Percentiles rank a stretch among this genome's conserved stretches.
Evolutionary conservation across 164 flowering plant species (phyloP).

Genomic region (Annona squamosa): DNA sequence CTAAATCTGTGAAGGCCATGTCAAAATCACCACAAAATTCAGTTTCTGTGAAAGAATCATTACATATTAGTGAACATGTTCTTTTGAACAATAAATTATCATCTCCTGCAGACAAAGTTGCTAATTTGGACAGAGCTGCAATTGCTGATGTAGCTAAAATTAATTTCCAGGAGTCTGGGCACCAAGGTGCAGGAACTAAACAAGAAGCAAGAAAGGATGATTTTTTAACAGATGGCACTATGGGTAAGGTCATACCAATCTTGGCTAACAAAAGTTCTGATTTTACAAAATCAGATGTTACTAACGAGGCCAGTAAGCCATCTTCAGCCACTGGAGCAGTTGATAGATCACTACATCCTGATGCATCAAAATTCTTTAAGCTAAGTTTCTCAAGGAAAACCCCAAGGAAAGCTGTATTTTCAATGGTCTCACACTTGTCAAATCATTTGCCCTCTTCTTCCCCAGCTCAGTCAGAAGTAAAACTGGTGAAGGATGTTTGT

Average conservation of each 20-base stretch:
- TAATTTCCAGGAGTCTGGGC: slow-evolving; percentile 8
- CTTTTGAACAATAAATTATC: slow-evolving; percentile 2
- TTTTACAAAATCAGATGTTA: not conserved
- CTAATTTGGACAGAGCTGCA: slow-evolving; percentile 11
- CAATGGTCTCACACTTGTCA: slow-evolving; percentile 20
- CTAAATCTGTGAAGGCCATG: slow-evolving; percentile 15
- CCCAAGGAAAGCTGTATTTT: slow-evolving; percentile 22
- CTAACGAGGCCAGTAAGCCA: slow-evolving; percentile 11
- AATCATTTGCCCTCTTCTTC: slow-evolving; percentile 18
- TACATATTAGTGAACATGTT: slow-evolving; percentile 9
- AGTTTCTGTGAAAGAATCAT: slow-evolving; percentile 11
- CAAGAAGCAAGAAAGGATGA: not conserved
- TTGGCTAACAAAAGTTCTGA: slow-evolving; percentile 12
- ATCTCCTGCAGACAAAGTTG: slow-evolving; percentile 20
- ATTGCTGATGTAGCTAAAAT: not conserved
- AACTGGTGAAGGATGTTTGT: slow-evolving; percentile 5
- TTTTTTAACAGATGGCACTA: not conserved
- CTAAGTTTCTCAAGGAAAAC: slow-evolving; percentile 23
- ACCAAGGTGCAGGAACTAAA: slow-evolving; percentile 8
- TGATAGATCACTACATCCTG: slow-evolving; percentile 24
- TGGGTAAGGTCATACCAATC: slow-evolving; percentile 11
- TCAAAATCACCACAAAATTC: slow-evolving; percentile 14
- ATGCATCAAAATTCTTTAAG: slow-evolving; percentile 14
- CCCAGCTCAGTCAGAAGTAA: slow-evolving; percentile 8
- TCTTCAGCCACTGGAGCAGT: slow-evolving; percentile 19